Evolutionary conservation across 2,329 filamentous ascomycete genomes (phyloP).

Genomic region (Zalaria sp.): DNA sequence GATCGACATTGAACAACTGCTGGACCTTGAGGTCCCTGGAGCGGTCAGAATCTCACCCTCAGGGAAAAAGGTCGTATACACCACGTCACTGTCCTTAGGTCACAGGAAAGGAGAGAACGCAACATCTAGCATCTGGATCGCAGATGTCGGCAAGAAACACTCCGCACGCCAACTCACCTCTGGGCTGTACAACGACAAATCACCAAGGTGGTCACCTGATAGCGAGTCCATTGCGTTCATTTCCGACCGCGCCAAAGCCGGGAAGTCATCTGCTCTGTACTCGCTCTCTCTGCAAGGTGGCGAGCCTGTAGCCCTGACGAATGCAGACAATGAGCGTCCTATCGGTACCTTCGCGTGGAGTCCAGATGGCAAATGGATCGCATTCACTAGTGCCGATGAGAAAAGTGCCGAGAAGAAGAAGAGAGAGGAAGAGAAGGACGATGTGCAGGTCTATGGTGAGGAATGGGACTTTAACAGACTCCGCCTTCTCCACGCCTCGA

Average conservation of each 20-base stretch:
- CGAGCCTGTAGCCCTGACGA: conserved; percentile 15
- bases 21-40: conserved; percentile 14
- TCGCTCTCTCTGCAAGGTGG: conserved; percentile 10
- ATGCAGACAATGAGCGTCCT: conserved; percentile 10
- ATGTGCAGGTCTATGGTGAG: conserved; percentile 22
- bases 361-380: conserved; percentile 21
- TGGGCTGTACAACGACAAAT: conserved; percentile 13
- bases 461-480: conserved; percentile 20
- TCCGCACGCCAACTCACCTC: conserved; percentile 15
- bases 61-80: conserved; percentile 12
- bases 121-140: conserved; percentile 14
- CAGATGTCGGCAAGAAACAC: conserved; percentile 10
- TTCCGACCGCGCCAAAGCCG: conserved; percentile 18
- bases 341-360: conserved; percentile 16
- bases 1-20: conserved; percentile 8
- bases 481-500: conserved; percentile 17
- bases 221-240: conserved; percentile 18
- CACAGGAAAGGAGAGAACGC: conserved; percentile 10
- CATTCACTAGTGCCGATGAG: conserved; percentile 19
- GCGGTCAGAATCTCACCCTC: conserved; percentile 11
- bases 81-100: conserved; percentile 7
- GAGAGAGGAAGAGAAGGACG: conserved; percentile 19
- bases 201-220: conserved; percentile 14
- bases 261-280: conserved; percentile 18
- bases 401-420: conserved; percentile 17